Percentiles rank a stretch among this genome's conserved stretches.
phyloP scores from a whole-genome alignment of 106 monocot species.

The Dactylorhiza incarnata region DNA sequence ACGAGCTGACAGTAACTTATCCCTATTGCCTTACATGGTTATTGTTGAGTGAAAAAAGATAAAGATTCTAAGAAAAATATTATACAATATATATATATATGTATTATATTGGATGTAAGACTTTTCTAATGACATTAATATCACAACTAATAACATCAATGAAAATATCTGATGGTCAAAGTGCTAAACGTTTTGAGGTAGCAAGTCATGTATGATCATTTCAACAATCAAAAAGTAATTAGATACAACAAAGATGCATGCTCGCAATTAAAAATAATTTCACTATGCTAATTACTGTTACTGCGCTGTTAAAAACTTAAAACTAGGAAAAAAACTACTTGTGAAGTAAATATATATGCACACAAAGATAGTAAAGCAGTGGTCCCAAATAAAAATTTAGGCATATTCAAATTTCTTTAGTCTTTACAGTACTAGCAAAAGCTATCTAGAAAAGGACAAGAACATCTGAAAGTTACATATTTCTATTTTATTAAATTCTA shows the following conservation, averaged over 20 bases:
- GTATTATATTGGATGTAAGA: too few species aligned
- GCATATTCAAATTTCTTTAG: conserved; percentile 10
- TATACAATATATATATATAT: too few species aligned
- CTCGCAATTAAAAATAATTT: neutral
- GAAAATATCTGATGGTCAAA: neutral
- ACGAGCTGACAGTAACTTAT: too few species aligned
- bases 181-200: neutral
- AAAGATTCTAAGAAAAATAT: too few species aligned
- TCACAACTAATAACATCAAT: neutral
- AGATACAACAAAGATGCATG: neutral
- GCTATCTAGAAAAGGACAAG: conserved; percentile 7
- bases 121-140: too few species aligned
- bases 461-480: neutral
- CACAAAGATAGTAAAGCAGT: neutral
- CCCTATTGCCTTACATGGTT: neutral
- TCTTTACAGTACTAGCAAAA: neutral
- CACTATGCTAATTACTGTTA: neutral
- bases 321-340: neutral
- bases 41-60: too few species aligned
- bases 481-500: neutral
- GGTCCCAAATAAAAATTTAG: conserved; percentile 10
- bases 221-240: neutral
- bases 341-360: neutral
- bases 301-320: neutral
- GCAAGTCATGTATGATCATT: neutral